phyloP scores from a whole-genome alignment of 1,139 yeast genomes.

The Lipomyces yarrowii region DNA sequence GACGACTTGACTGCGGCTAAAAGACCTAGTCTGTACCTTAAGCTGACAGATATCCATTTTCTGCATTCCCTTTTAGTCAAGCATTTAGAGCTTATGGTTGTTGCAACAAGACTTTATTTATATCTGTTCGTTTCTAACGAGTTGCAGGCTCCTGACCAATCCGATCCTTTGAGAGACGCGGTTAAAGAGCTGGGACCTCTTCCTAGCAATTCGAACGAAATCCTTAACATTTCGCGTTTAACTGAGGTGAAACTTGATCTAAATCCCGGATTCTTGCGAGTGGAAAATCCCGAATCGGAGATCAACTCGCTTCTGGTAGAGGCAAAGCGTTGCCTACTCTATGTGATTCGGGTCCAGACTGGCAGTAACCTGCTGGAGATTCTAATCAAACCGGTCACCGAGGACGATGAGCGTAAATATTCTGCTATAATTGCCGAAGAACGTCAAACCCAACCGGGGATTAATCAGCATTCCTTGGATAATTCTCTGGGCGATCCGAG shows the following conservation, averaged over 20 bases:
- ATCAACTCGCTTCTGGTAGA: slow-evolving; percentile 63
- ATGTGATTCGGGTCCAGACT: slow-evolving; percentile 78
- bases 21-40: slow-evolving; percentile 65
- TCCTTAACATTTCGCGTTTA: slow-evolving; percentile 45
- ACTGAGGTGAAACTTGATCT: slow-evolving; percentile 47
- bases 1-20: slow-evolving; percentile 71
- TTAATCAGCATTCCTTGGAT: slow-evolving; percentile 15
- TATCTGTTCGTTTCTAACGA: slow-evolving; percentile 32
- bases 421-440: slow-evolving; percentile 58
- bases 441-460: slow-evolving; percentile 38
- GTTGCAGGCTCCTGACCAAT: slow-evolving; percentile 42
- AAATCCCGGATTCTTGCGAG: slow-evolving; percentile 46
- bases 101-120: background rate
- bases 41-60: slow-evolving; percentile 64
- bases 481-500: slow-evolving; percentile 18
- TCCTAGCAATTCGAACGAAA: slow-evolving; percentile 50
- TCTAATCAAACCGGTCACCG: slow-evolving; percentile 68
- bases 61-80: slow-evolving; percentile 61
- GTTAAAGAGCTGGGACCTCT: slow-evolving; percentile 48
- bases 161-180: slow-evolving; percentile 60
- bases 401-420: slow-evolving; percentile 67
- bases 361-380: slow-evolving; percentile 74
- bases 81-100: slow-evolving; percentile 52
- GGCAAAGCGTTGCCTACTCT: slow-evolving; percentile 77
- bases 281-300: slow-evolving; percentile 47